Base-by-base conservation (phyloP, 2,329 filamentous ascomycete species). In the Colletotrichum cordylinicola region DNA sequence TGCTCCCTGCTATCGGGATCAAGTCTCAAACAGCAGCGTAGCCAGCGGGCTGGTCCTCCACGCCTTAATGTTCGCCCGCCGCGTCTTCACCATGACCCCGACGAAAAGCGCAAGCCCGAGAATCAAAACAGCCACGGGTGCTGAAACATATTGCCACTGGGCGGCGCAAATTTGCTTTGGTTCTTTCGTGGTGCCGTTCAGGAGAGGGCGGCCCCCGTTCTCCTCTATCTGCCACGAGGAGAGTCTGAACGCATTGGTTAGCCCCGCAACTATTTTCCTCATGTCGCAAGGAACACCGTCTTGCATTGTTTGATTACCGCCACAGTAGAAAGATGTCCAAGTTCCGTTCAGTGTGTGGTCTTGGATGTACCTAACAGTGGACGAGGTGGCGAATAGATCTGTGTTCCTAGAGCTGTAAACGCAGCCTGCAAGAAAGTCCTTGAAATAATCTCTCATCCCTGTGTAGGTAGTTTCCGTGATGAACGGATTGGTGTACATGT, bases 21-120 rank as follows among this genome's bases (percentile, higher is more conserved):
- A 8, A 76, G 65, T 18, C 74, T 43, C 18, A 76, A 35, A 5
- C n/a, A 76, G 70, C 58, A 76, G 58, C 27, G 66, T 73, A 33
- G 74, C 74, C 21, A 76, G 74, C 33, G 65, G 68, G 15, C 73
- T 75, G 16, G 73, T 68, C 4, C 73, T 68, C 68, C 68, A 75
- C 16, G 68, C 55, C 48, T 58, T 72, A 56, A 75, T 67, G 10
- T 62, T 10, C n/a, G 73, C 73, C 8, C 64, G 67, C 3, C 68
- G 62, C 7, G 73, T 75, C 68, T 75, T 75, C 15, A 65, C 33
- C 16, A 75, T 58, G 29, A 67, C 65, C 21, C 73, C 73, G 31
- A 70, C 16, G 24, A 75, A 58, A 21, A 75, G 64, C 62, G 37
- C 61, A 29, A 68, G 21, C 5, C 73, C 69, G 10, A 75, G 73